Conservation (phyloP, 2,329 filamentous ascomycete genomes). For the Aspergillus sp. region DNA sequence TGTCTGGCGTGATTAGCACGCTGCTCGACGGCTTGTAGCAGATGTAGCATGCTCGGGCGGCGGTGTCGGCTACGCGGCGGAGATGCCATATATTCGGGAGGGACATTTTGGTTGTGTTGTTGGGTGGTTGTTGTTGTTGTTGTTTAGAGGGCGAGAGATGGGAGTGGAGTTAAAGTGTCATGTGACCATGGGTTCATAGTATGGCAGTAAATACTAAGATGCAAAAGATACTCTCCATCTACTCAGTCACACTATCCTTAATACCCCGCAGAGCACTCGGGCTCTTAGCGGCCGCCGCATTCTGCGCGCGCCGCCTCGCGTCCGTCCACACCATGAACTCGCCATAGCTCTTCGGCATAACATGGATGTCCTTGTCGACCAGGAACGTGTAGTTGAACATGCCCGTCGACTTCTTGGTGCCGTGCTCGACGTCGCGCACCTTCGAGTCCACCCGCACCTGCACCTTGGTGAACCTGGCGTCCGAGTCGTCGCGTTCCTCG, state of each 20-base stretch:
- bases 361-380: conserved; percentile 54
- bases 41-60: conserved; percentile 75
- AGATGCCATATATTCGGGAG: conserved; percentile 74
- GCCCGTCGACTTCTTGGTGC: conserved; percentile 57
- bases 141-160: neutral
- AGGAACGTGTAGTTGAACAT: conserved; percentile 69
- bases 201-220: too few species aligned
- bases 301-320: conserved; percentile 47
- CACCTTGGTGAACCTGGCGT: conserved; percentile 50
- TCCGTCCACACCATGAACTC: conserved; percentile 59
- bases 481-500: conserved; percentile 33
- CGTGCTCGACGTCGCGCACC: conserved; percentile 63
- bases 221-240: too few species aligned
- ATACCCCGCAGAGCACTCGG: conserved; percentile 24
- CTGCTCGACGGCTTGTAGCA: conserved; percentile 84
- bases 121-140: neutral
- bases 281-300: conserved; percentile 38
- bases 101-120: conserved; percentile 12
- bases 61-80: conserved; percentile 75
- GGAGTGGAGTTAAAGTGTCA: neutral
- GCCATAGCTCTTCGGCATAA: conserved; percentile 55
- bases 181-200: too few species aligned
- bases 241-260: conserved; percentile 32
- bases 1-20: conserved; percentile 80
- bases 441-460: conserved; percentile 64